These are phyloP conservation scores for Boletus speciosus DNA, from an alignment of 768 basidiomycete species.

Conservation along the genomic window DNA sequence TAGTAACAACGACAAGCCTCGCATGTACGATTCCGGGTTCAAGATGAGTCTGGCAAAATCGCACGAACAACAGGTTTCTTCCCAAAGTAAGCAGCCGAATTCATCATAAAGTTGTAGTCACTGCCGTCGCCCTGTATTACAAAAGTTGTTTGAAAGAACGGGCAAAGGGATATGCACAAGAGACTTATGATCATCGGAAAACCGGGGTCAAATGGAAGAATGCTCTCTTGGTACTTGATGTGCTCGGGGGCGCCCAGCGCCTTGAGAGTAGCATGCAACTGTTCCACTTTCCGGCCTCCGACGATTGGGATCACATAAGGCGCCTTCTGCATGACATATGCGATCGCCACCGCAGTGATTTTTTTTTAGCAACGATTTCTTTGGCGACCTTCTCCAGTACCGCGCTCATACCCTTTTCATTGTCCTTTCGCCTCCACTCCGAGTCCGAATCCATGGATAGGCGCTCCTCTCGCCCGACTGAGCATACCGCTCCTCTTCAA, in stretches of 20 bases:
- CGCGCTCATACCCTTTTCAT: conserved; percentile 33
- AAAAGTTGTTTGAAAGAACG: background rate
- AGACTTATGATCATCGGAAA: conserved; percentile 38
- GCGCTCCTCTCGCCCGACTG: conserved; percentile 40
- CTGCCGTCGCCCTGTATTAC: conserved; percentile 26
- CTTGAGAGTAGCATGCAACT: conserved; percentile 40
- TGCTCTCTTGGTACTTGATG: conserved; percentile 36
- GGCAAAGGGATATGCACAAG: background rate
- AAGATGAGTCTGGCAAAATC: conserved; percentile 11
- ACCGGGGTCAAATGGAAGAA: conserved; percentile 37
- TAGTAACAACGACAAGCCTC: background rate
- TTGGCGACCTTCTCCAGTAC: conserved; percentile 39
- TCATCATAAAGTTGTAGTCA: conserved; percentile 14
- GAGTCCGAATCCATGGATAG: conserved; percentile 1
- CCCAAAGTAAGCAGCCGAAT: conserved; percentile 19
- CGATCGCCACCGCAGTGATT: conserved; percentile 39
- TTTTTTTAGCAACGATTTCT: conserved; percentile 37
- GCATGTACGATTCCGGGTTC: background rate
- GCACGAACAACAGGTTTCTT: conserved; percentile 16
- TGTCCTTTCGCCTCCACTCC: conserved; percentile 35
- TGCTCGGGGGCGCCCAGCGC: conserved; percentile 40
- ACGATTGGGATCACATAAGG: conserved; percentile 43
- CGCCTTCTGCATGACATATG: conserved; percentile 45
- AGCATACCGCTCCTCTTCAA: conserved; percentile 23
- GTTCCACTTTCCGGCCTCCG: conserved; percentile 43